Evolutionary conservation across 2,329 filamentous ascomycete species (phyloP), one percentile per base, ranked within the genome.

Genomic region (Aspergillus ruber): DNA sequence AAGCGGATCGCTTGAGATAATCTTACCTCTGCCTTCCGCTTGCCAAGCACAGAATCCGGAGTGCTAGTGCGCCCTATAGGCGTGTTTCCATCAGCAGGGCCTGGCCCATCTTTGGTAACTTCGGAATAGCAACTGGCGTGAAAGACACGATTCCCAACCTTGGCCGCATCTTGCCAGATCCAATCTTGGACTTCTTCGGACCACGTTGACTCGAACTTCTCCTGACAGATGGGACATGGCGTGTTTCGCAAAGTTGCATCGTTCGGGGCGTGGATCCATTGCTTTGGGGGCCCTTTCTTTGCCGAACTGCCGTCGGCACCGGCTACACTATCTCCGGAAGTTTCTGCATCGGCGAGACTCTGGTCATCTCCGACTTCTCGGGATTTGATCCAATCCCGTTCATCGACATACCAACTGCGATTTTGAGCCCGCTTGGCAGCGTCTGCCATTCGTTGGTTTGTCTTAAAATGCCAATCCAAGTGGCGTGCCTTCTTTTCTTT

Each of bases 401-500:
- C 88, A 61, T 94, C 88, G 43, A 95, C 84, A 65, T 95, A 96
- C 89, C 90, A 97, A 67, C 89, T 94, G 29, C 93, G 84, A 62
- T 94, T 90, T 58, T 94, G 87, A 27, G 88, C 90, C 51, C 88
- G 81, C 65, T 88, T 91, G 61, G 88, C 84, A 12, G 87, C 85
- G 57, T 97, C 91, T 2, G 84, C 83, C 70, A 94, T 88, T 41
- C 90, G 85, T 61, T 90, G 86, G 62, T 96, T 91, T 20, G 91
- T 90, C 48, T 86, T 84, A 72, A 98, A 98, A 69, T 98, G 93
- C 93, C 93, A 98, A 69, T 98, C 93, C 76, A 98, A 84, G 65
- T 98, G 93, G 3, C 85, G 83, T 20, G 85, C 88, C 73, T 97
- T 97, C 74, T 86, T 87, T 63, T 85, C 84, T 59, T 83, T 86